Evolutionary conservation across 1,139 yeast species (phyloP), one percentile per base, ranked within the genome.

Genomic region (Candida smagusa): DNA sequence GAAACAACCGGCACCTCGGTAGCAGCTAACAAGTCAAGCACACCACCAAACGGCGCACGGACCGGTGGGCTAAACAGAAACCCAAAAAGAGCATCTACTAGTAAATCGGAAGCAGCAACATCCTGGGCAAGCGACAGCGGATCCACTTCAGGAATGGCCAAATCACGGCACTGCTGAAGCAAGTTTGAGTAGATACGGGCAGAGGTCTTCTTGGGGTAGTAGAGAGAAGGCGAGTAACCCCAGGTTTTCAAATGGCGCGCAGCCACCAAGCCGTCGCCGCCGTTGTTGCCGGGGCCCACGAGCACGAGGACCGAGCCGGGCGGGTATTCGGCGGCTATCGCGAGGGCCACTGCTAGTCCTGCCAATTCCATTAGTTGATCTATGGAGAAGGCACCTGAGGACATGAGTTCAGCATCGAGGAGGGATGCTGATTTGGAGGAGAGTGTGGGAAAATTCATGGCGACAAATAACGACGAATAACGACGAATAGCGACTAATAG

Each of bases 331-430:
- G 71, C 72, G 53, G 76, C 79, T 2, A 90, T 73, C 0, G 96
- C 89, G 50, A 89, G 88, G 4, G 98, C 97, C 8, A 90, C 97
- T 2, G 97, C 80, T 23, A 90, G 70, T 0, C 98, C 98, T 0
- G 98, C 98, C 35, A 92, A 68, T 61, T 92, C 98, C 98, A 92
- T 90, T 56, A 92, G 65, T 54, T 92, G 98, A 56, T 90, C 97
- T 38, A 92, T 74, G 19, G 96, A 84, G 63, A 84, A 92, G 2
- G 92, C 87, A 2, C 80, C 80, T 0, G 83, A 62, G 7, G 94
- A 81, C 97, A 92, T 92, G 47, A 92, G 72, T 53, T 89, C 96
- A 43, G 74, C 73, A 54, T 92, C 98, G 30, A 92, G 73, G 32
- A 74, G 78, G 0, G 94, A 82, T 0, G 97, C 97, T 0, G 81